Evolutionary conservation across 2,329 filamentous ascomycete species (phyloP).

Genomic region (Calonectria pauciramosa): DNA sequence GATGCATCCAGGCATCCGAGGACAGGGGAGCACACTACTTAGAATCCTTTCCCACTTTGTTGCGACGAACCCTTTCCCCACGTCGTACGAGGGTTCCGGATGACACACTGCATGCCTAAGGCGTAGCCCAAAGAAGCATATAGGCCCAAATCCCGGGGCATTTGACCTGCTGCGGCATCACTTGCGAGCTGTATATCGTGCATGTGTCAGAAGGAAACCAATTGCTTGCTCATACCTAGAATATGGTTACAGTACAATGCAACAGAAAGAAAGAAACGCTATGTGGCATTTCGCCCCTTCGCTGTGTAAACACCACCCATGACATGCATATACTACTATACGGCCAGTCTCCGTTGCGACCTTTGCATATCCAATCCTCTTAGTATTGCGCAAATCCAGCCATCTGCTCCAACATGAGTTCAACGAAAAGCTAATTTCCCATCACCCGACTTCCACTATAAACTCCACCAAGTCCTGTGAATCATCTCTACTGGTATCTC

Average conservation of each 20-base stretch:
- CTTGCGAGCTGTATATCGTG: slow-evolving; percentile 12
- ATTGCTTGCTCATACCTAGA: slow-evolving; percentile 16
- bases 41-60: neutral
- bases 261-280: slow-evolving; percentile 40
- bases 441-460: neutral
- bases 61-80: neutral
- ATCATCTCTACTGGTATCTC: neutral
- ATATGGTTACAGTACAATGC: slow-evolving; percentile 33
- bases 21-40: neutral
- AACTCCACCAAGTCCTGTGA: neutral
- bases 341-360: slow-evolving; percentile 23
- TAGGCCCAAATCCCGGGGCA: neutral
- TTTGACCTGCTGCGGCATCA: slow-evolving; percentile 15
- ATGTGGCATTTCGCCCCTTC: slow-evolving; percentile 42
- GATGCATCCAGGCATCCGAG: slow-evolving; percentile 6
- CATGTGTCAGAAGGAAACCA: neutral
- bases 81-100: slow-evolving; percentile 8
- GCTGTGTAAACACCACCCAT: slow-evolving; percentile 39
- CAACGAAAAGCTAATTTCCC: neutral
- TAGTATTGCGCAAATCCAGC: neutral
- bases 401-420: neutral
- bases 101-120: slow-evolving; percentile 3
- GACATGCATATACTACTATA: slow-evolving; percentile 38
- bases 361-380: slow-evolving; percentile 10
- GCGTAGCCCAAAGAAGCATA: neutral